Conservation (phyloP, 139 green algal species). For the Eudorina sp. region DNA sequence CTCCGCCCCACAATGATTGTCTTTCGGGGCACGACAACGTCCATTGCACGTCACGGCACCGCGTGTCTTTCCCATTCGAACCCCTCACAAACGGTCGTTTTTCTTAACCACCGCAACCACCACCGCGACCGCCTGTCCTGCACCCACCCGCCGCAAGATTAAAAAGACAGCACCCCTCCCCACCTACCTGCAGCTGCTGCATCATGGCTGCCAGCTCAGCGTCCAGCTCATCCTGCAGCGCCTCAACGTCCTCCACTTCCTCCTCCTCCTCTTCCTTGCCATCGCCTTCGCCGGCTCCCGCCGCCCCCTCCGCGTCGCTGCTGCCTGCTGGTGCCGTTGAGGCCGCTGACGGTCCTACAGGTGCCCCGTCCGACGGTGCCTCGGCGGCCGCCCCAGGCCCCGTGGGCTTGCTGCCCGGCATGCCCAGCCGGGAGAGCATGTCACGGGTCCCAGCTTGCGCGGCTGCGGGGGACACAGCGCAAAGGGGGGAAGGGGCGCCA, state of each 20-base stretch:
- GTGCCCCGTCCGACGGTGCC: background rate
- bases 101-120: no score
- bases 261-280: slow-evolving; percentile 11
- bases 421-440: background rate
- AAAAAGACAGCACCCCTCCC: no score
- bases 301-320: background rate
- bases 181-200: slow-evolving; percentile 43
- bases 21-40: no score
- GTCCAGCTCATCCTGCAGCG: slow-evolving; percentile 61
- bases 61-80: no score
- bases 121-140: no score
- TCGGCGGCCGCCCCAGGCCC: no score
- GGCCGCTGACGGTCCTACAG: background rate
- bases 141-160: no score
- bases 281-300: background rate
- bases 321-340: background rate
- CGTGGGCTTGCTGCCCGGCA: background rate
- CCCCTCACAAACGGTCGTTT: no score
- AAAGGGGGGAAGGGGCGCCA: no score
- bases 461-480: background rate
- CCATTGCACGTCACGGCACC: no score
- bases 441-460: background rate
- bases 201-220: slow-evolving; percentile 49
- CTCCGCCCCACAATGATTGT: no score
- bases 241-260: slow-evolving; percentile 33